Evolutionary conservation across 139 green algal species (phyloP).

Genomic region (Tetraselmis striata): DNA sequence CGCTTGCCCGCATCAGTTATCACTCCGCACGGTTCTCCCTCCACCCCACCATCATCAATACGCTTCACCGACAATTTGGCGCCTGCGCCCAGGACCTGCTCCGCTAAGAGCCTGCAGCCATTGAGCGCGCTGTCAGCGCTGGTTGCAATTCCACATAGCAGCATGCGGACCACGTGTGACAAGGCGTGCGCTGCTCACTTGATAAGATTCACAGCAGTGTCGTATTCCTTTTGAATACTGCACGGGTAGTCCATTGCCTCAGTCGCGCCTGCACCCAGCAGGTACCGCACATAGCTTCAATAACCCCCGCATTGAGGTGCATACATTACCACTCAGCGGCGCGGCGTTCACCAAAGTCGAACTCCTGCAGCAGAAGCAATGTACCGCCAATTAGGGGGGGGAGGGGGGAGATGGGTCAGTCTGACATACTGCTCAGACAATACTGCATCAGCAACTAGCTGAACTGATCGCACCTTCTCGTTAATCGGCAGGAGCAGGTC

Average conservation of each 20-base stretch:
- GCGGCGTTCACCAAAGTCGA: too few relatives aligned
- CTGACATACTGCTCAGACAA: too few relatives aligned
- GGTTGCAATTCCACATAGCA: too few relatives aligned
- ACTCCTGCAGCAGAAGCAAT: too few relatives aligned
- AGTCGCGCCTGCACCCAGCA: background rate
- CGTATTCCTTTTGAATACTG: conserved; percentile 36
- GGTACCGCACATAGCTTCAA: too few relatives aligned
- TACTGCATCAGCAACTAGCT: too few relatives aligned
- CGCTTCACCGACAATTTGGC: conserved; percentile 10
- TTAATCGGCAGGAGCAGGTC: conserved; percentile 34
- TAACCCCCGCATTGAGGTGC: too few relatives aligned
- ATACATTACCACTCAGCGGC: too few relatives aligned
- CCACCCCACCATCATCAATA: conserved; percentile 34
- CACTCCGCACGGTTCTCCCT: conserved; percentile 22
- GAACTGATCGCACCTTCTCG: conserved; percentile 38
- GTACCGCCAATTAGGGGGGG: too few relatives aligned
- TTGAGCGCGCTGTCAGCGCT: too few relatives aligned
- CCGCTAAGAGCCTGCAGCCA: background rate
- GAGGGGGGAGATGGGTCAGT: too few relatives aligned
- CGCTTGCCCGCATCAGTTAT: conserved; percentile 9
- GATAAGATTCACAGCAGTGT: conserved; percentile 4
- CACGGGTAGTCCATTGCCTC: conserved; percentile 39
- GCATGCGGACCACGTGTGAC: too few relatives aligned
- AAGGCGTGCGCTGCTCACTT: conserved; percentile 4
- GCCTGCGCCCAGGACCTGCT: conserved; percentile 8